Evolutionary conservation across 345 rosid species (phyloP).

Genomic region (Eucalyptus cloeziana): DNA sequence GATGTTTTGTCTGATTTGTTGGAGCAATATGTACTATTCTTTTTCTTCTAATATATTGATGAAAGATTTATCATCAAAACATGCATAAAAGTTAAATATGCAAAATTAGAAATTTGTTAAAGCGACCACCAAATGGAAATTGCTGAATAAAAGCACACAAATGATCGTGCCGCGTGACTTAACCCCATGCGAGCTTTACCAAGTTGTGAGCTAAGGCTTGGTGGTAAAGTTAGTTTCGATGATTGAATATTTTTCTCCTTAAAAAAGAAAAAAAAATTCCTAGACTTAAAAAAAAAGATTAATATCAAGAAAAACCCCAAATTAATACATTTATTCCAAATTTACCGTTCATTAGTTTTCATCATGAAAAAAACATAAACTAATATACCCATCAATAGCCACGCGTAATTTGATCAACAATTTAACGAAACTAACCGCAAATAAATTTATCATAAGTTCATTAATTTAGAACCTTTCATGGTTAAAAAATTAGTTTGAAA

Average conservation of each 20-base stretch:
- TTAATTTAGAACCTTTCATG: accelerated
- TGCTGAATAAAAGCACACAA: not conserved
- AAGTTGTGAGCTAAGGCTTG: not conserved
- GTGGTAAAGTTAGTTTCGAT: not conserved
- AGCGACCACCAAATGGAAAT: not conserved
- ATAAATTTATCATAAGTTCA: accelerated
- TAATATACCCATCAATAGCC: accelerated
- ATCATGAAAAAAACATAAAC: accelerated
- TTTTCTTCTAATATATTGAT: too few species aligned
- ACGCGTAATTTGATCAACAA: accelerated
- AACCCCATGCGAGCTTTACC: not conserved
- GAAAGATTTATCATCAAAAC: not conserved
- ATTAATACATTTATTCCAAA: accelerated
- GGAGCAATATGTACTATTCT: not conserved
- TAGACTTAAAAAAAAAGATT: too few species aligned
- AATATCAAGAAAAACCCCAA: accelerated
- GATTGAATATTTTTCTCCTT: too few species aligned
- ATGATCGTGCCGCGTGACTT: not conserved
- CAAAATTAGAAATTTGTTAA: too few species aligned
- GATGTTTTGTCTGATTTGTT: slow-evolving; percentile 18
- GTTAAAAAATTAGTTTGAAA: accelerated
- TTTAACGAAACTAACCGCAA: accelerated
- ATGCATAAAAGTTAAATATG: too few species aligned
- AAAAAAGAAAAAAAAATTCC: not conserved
- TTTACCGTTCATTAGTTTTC: accelerated